A percentile compares a stretch with the other conserved stretches of the same genome.
These are phyloP conservation scores for Cryptomeria japonica DNA, from an alignment of 75 land plant genomes.

Conservation along the genomic window DNA sequence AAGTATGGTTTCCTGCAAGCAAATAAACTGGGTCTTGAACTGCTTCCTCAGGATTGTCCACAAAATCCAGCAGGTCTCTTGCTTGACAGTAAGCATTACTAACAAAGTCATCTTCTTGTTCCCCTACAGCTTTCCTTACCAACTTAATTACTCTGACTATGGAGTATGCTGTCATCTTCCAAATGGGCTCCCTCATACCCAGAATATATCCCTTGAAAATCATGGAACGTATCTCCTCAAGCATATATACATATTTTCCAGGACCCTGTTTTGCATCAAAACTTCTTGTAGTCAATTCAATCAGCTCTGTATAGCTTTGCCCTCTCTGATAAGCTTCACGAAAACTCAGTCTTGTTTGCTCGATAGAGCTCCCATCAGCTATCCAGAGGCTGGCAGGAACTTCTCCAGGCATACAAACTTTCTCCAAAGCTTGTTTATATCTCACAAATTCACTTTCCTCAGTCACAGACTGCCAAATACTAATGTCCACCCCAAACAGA, in stretches of 20 bases:
- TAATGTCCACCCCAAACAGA: not conserved
- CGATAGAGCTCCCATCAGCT: not conserved
- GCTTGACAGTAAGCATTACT: not conserved
- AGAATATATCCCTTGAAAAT: not conserved
- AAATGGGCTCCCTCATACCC: not conserved
- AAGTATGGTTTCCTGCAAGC: not conserved
- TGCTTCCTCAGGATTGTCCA: not conserved
- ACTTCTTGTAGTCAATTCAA: not conserved
- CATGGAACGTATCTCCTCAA: not conserved
- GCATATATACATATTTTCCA: not conserved
- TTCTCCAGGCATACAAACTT: slow-evolving; percentile 1
- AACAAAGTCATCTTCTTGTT: not conserved
- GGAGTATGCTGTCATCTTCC: not conserved
- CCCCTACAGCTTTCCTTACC: not conserved
- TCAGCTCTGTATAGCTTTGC: not conserved
- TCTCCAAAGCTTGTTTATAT: not conserved
- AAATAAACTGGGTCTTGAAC: not conserved
- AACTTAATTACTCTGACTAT: not conserved
- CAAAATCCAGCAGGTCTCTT: slow-evolving; percentile 3
- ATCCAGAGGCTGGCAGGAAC: not conserved
- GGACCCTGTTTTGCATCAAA: not conserved
- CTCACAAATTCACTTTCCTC: not conserved
- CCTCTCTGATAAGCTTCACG: not conserved
- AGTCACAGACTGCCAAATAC: not conserved
- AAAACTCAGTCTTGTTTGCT: not conserved